Conservation (phyloP, 1,139 yeast species). For the Magnusiomyces fungicola region DNA sequence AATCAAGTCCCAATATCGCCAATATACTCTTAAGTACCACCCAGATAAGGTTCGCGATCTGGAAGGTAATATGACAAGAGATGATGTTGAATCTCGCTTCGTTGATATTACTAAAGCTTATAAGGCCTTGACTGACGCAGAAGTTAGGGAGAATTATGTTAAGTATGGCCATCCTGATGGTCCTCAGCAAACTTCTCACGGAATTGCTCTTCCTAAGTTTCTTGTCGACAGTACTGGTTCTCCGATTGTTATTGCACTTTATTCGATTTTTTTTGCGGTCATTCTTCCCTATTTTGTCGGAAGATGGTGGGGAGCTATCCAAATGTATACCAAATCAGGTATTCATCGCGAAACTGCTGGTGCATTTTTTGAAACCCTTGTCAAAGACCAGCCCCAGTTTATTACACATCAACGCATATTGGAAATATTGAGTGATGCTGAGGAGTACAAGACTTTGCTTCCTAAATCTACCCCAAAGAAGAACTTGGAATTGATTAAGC, state of each 20-base stretch:
- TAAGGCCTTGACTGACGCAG: conserved; percentile 89
- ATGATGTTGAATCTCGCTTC: conserved; percentile 66
- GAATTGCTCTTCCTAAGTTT: conserved; percentile 91
- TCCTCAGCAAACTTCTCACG: conserved; percentile 89
- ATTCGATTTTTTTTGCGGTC: conserved; percentile 67
- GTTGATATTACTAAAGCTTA: conserved; percentile 87
- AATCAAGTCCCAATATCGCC: conserved; percentile 76
- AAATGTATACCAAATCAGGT: conserved; percentile 75
- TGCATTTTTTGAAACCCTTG: conserved; percentile 41
- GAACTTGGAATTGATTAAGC: conserved; percentile 44
- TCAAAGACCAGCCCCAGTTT: conserved; percentile 68
- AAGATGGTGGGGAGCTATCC: conserved; percentile 84
- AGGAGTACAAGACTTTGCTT: conserved; percentile 48
- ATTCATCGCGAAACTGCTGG: conserved; percentile 80
- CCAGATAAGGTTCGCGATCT: conserved; percentile 76
- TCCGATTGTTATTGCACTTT: conserved; percentile 54
- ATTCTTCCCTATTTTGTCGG: conserved; percentile 73
- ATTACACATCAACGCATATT: conserved; percentile 52
- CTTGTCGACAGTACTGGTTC: conserved; percentile 81
- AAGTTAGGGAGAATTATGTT: conserved; percentile 69
- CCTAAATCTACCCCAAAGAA: conserved; percentile 42
- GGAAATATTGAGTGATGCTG: conserved; percentile 53
- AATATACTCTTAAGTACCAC: conserved; percentile 78
- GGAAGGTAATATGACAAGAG: conserved; percentile 45
- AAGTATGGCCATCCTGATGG: conserved; percentile 98